Evolutionary conservation across 2,329 filamentous ascomycete genomes (phyloP), one percentile per base, ranked within the genome.

Genomic region (Lanzia echinophila): DNA sequence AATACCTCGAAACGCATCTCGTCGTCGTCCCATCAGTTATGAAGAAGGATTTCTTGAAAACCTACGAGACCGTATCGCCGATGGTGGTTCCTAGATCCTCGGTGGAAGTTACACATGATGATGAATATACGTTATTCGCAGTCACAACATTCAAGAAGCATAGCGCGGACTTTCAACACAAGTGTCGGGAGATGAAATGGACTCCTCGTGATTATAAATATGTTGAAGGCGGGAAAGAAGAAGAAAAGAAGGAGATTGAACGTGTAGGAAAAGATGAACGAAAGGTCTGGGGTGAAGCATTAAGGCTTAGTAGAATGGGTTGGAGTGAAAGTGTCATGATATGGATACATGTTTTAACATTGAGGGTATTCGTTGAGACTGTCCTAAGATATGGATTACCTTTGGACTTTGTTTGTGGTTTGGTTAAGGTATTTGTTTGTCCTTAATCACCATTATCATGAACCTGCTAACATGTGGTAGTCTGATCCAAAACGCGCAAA

Each of bases 281-380:
- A 71, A 95, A 94, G 73, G 79, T 96, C 2, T 96, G 90, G 83
- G 90, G 90, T 11, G 92, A 99, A 73, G 90, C 91, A 3, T 71
- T 99, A 66, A 81, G 90, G 60, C 78, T 96, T 64, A 89, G 86
- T 13, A 79, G 91, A 58, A 95, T 90, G n/a, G 90, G 90, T 15
- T 99, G 94, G 83, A 92, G 90, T 67, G 94, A 99, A 73, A 86
- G 86, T 58, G 90, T 96, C 61, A 96, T 96, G 89, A 86, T 92
- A 51, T 96, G 91, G 90, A 81, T 95, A 47, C 94, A 99, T 68
- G 87, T 96, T 28, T 77, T 97, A 66, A 88, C 91, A 6, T 73
- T 99, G 65, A 79, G 94, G 51, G 91, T 97, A 19, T 99, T 97
- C 71, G 94, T 99, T 19, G 94, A 99, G 78, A 96, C 91, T 5